A percentile compares a stretch with the other conserved stretches of the same genome.
These are phyloP conservation scores for Cetradonia linearis DNA, from an alignment of 495 filamentous ascomycete species.

Conservation along the genomic window DNA sequence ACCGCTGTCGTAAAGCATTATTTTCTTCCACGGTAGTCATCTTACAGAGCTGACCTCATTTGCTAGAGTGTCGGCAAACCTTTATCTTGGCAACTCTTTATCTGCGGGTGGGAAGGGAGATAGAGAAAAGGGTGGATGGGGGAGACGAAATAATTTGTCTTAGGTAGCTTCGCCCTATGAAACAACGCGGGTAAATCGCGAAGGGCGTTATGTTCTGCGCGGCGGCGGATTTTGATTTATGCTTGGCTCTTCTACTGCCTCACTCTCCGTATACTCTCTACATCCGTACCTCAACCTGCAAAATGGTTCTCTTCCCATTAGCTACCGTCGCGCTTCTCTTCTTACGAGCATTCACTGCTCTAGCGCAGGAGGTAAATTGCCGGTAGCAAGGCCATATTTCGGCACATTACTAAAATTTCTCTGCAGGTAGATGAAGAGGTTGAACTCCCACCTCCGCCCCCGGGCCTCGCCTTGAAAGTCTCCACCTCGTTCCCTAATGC, in stretches of 20 bases:
- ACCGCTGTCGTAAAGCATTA: constrained; percentile 36
- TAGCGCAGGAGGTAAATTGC: constrained; percentile 21
- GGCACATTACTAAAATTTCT: not conserved
- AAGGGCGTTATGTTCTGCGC: not conserved
- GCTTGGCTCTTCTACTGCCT: not conserved
- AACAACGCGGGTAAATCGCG: not conserved
- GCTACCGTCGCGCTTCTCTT: constrained; percentile 42
- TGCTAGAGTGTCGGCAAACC: not conserved
- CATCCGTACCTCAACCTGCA: too few species aligned
- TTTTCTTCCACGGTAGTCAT: constrained; percentile 21
- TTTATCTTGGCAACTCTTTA: too few species aligned
- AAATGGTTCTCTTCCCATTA: constrained; percentile 5
- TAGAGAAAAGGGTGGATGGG: not conserved
- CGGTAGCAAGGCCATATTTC: constrained; percentile 3
- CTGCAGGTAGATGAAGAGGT: constrained; percentile 31
- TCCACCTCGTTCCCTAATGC: constrained; percentile 72
- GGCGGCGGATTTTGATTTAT: not conserved
- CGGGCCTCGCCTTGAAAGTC: constrained; percentile 62
- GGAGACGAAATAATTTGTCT: not conserved
- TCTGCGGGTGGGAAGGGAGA: not conserved
- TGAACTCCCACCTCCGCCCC: constrained; percentile 38
- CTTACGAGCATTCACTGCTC: constrained; percentile 54
- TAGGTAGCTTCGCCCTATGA: not conserved
- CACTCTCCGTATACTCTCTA: not conserved
- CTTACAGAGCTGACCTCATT: not conserved